Percentiles rank a stretch among this genome's conserved stretches.
phyloP scores from a whole-genome alignment of 2,329 filamentous ascomycete species.

The Apiospora malaysiana region DNA sequence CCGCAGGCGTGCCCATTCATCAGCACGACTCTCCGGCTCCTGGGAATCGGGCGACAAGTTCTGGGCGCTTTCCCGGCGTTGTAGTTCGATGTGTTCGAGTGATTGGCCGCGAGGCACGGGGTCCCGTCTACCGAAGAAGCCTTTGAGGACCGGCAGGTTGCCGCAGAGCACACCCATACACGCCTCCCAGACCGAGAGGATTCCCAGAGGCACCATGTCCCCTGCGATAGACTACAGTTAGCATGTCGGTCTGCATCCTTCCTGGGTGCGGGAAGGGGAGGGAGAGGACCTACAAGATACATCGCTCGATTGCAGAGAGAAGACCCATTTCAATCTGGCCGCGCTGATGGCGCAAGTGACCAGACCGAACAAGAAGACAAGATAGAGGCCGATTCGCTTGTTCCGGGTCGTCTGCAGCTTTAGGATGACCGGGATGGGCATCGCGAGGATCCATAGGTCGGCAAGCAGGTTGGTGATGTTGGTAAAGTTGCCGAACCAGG shows the following conservation, averaged over 20 bases:
- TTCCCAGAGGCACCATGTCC: slow-evolving; percentile 34
- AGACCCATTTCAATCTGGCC: slow-evolving; percentile 32
- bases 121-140: not conserved
- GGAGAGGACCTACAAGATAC: slow-evolving; percentile 33
- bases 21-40: not conserved
- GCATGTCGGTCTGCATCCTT: not conserved
- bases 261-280: not conserved
- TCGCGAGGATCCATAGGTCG: slow-evolving; percentile 37
- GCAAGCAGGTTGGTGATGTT: slow-evolving; percentile 35
- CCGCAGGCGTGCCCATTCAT: not conserved
- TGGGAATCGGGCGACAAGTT: not conserved
- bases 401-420: slow-evolving; percentile 29
- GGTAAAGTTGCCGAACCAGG: slow-evolving; percentile 34
- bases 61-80: not conserved
- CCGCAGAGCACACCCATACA: slow-evolving; percentile 36
- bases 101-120: not conserved
- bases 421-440: slow-evolving; percentile 36
- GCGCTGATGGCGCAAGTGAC: slow-evolving; percentile 35
- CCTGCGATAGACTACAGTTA: slow-evolving; percentile 25
- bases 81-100: not conserved
- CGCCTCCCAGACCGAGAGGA: slow-evolving; percentile 35
- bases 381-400: slow-evolving; percentile 32
- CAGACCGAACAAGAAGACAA: slow-evolving; percentile 35
- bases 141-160: slow-evolving; percentile 31
- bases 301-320: slow-evolving; percentile 33